Conservation (phyloP, 176 grass and related monocot species). For the Oryza glumipatula region DNA sequence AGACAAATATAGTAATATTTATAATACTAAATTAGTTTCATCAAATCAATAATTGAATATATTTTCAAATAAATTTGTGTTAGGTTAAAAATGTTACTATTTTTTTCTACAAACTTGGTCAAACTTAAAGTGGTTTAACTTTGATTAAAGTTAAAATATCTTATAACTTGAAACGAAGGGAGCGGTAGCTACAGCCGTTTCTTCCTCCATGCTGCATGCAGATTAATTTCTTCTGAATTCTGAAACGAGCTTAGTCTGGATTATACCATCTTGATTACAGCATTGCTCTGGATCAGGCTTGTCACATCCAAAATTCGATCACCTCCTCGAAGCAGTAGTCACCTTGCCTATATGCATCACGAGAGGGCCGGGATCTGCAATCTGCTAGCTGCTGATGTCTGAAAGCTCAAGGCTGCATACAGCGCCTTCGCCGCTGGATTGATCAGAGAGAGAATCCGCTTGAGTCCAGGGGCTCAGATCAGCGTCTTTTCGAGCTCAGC, state of each 20-base stretch:
- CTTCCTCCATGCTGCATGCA: not conserved
- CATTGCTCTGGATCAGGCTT: not conserved
- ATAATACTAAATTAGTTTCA: no score
- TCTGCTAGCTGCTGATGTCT: not conserved
- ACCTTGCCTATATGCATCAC: constrained; percentile 28
- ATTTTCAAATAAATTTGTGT: no score
- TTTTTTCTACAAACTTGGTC: no score
- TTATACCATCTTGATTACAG: not conserved
- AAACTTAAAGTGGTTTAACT: no score
- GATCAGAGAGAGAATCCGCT: not conserved
- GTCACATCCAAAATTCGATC: not conserved
- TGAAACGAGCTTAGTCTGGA: not conserved
- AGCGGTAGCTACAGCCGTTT: not conserved
- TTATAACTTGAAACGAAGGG: no score
- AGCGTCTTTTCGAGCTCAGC: constrained; percentile 7
- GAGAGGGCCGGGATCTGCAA: constrained; percentile 12
- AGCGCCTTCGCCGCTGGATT: not conserved
- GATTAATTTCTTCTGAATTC: not conserved
- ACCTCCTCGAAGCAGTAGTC: not conserved
- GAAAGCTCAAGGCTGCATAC: not conserved
- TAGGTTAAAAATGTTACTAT: no score
- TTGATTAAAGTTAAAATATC: no score
- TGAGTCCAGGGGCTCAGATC: not conserved
- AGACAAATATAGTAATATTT: no score
- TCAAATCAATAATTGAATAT: no score